Base-by-base conservation (phyloP, 768 basidiomycete genomes). In the Aureoboletus auriporus region DNA sequence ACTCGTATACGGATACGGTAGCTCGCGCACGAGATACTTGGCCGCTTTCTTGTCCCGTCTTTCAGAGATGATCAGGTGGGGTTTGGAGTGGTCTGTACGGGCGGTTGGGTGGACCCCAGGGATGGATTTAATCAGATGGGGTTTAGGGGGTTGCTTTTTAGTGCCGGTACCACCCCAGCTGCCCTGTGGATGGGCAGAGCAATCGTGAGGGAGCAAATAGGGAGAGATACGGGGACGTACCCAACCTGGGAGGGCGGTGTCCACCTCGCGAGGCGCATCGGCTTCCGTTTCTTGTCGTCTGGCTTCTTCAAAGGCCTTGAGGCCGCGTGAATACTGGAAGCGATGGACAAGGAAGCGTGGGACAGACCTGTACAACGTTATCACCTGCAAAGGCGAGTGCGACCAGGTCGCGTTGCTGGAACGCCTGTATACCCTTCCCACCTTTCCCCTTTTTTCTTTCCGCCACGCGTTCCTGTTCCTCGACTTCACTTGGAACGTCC, bases 331-430 rank as follows among this genome's bases (percentile, higher is more conserved):
- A 23, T 23, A 23, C 20, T 23, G 20, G 20, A 23, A 23, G 20
- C 4, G 20, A 23, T 23, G 20, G 20, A 23, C 20, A 23, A 23
- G 20, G 13, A 33, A 33, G 10, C 31, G 9, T 33, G 7, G 29
- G 27, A 61, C 83, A 30, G 59, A 92, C 92, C 69, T 88, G 83
- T 6, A 96, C 83, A 29, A 98, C 95, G 55, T 98, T 91, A 66
- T 99, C 96, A 3, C 93, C 94, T 2, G 94, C 95, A 71, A 99
- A 99, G 0, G 96, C 96, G 46, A 83, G 82, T 1, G 93, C 89
- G 11, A 99, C 93, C 11, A 98, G 74, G 55, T 98, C 93, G 34
- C 90, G 77, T 66, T 98, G 95, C 64, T 89, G 76, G 69, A 97
- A 93, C 1, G 89, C 87, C 44, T 76, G 78, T 0, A 80, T 63